Evolutionary conservation across 2,329 filamentous ascomycete genomes (phyloP).

Genomic region (Diaporthe capsici): DNA sequence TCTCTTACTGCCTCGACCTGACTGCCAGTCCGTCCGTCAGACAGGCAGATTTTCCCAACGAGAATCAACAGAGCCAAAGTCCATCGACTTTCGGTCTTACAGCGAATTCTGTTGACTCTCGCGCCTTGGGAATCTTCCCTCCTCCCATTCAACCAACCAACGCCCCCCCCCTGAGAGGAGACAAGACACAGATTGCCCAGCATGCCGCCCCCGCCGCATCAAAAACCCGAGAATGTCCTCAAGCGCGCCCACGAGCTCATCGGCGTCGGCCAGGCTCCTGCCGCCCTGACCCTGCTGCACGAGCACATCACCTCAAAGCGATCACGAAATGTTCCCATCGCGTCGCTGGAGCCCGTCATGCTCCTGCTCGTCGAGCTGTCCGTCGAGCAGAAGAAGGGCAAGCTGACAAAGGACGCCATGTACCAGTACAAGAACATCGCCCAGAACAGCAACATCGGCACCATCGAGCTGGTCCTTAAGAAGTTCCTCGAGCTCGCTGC

Average conservation of each 20-base stretch:
- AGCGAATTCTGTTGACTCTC: slow-evolving; percentile 35
- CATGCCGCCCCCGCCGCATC: slow-evolving; percentile 92
- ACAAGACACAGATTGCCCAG: slow-evolving; percentile 39
- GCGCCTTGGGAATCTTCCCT: slow-evolving; percentile 19
- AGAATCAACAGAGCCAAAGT: slow-evolving; percentile 37
- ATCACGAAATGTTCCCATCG: slow-evolving; percentile 96
- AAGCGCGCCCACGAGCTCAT: slow-evolving; percentile 99
- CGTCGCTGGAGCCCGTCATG: slow-evolving; percentile 98
- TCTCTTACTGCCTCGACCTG: slow-evolving; percentile 15
- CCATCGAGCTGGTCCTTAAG: slow-evolving; percentile 97
- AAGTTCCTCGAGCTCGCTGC: slow-evolving; percentile 98
- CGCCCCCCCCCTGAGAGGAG: slow-evolving; percentile 18
- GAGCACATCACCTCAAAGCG: slow-evolving; percentile 99
- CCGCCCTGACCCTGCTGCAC: slow-evolving; percentile 94
- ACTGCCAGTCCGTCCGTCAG: slow-evolving; percentile 25
- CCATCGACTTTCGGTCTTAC: slow-evolving; percentile 33
- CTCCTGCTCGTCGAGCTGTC: slow-evolving; percentile 96
- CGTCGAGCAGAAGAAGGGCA: slow-evolving; percentile 97
- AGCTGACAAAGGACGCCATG: slow-evolving; percentile 97
- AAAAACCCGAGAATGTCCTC: slow-evolving; percentile 99
- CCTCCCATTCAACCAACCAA: background rate
- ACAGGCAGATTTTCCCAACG: slow-evolving; percentile 29
- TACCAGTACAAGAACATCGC: slow-evolving; percentile 99
- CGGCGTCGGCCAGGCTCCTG: slow-evolving; percentile 92
- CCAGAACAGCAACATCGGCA: slow-evolving; percentile 98